Evolutionary conservation across 2,329 filamentous ascomycete species (phyloP), one percentile per base, ranked within the genome.

Genomic region (Xylaria sp.): DNA sequence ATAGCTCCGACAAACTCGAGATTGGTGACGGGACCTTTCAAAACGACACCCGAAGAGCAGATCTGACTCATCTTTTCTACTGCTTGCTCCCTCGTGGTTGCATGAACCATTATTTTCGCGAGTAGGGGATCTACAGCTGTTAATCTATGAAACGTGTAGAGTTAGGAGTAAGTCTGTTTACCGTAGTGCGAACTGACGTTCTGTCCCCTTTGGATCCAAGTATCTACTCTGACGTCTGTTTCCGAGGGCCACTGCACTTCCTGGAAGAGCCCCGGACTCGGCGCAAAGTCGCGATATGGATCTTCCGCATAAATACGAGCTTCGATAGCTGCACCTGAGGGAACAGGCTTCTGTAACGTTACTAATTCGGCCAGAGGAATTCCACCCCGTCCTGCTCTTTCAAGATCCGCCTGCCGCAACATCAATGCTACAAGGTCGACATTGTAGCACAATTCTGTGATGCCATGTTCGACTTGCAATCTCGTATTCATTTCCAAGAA

Each of bases 381-480:
- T 52, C 62, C 53, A n/a, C 57, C 34, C 18, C 1, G 8, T 23
- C 57, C 46, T n/a, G 30, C 39, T 50, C 20, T 52, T 28, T 61
- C 41, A 7, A 53, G 34, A 32, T 63, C 39, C n/a, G 58, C 52
- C 45, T 56, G 57, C 6, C 64, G 52, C 23, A 62, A 34, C 55
- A 68, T 68, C n/a, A 59, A 56, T 23, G 23, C 39, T 8, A 69
- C 63, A 4, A 69, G n/a, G 45, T 69, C 67, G 5, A 69, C 34
- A 13, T 45, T 45, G 13, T 60, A 52, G 25, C 52, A 55, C 15
- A 55, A n/a, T 77, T 94, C 92, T 0, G 92, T 94, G 9, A 93
- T 90, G 0, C 91, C 90, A 71, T 94, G 91, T 76, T 94, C 91
- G 32, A 94, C 91, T 72, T 94, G 91, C 3, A 93, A 78, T 8